Base-by-base conservation (phyloP, 768 basidiomycete species). In the Amanita phalloides region DNA sequence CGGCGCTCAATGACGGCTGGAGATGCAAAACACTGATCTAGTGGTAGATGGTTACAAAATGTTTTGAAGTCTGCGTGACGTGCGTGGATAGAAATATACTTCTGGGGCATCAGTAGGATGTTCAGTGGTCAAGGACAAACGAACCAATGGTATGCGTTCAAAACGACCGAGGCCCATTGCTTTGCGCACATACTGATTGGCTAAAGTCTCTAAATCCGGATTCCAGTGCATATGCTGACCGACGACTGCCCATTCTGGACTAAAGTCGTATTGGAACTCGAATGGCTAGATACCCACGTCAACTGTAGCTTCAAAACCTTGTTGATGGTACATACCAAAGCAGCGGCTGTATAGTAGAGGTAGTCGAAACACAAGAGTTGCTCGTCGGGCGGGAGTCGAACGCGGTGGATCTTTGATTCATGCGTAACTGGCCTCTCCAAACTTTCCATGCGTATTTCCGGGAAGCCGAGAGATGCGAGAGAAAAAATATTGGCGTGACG, bases 1-100 rank as follows among this genome's bases (percentile, higher is more conserved):
- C 77, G 73, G 48, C 72, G 68, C n/a, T 68, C 74, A 55, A 79
- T 74, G 32, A 71, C 75, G 33, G 73, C 60, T n/a, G 81, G 55
- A 1, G 78, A 63, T n/a, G 79, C 75, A 53, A 75, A 80, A 54
- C 80, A 82, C 30, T 73, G 71, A 10, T 66, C 60, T 1, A 68
- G 36, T 14, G 73, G 64, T 1, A 65, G 59, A 7, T 69, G 68
- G 9, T 68, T 64, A 55, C 82, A 83, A 58, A 65, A 74, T 25
- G 53, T 60, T 36, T 57, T 59, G 57, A 83, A 83, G 59, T 83
- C 81, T 8, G 73, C 71, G 48, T 72, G 77, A 10, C 82, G 75
- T 28, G 76, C 65, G 57, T 83, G 81, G 36, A 83, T 68, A 4
- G 71, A 66, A 57, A 84, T 81, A 60, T 70, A 84, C 77, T 79